A percentile compares a stretch with the other conserved stretches of the same genome.
Conservation (phyloP, 805 yeast species). For the Tanozyma kutaoensis region DNA sequence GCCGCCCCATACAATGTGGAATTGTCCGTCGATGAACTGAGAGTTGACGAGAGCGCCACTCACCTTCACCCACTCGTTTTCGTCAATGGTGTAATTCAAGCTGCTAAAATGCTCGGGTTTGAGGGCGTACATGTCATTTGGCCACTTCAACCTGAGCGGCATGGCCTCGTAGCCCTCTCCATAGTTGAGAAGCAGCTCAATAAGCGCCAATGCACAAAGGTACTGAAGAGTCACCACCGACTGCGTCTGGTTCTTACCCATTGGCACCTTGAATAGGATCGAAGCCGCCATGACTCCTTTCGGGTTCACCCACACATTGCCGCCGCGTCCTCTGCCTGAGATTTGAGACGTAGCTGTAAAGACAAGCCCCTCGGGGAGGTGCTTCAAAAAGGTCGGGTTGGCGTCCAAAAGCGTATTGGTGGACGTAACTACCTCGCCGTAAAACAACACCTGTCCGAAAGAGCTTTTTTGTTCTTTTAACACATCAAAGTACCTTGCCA, state of each 20-base stretch:
- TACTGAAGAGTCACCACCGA: constrained; percentile 81
- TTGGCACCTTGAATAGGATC: constrained; percentile 47
- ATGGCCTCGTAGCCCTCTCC: constrained; percentile 50
- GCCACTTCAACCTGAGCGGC: constrained; percentile 89
- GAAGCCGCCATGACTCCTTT: constrained; percentile 83
- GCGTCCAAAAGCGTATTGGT: constrained; percentile 69
- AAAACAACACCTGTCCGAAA: constrained; percentile 54
- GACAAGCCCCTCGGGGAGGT: constrained; percentile 59
- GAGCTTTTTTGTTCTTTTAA: constrained; percentile 14
- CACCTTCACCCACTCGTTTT: constrained; percentile 59
- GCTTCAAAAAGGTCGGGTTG: constrained; percentile 44
- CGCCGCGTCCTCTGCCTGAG: constrained; percentile 89
- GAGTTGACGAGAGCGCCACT: constrained; percentile 82
- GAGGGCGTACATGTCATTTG: constrained; percentile 77
- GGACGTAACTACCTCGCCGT: constrained; percentile 85
- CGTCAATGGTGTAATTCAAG: constrained; percentile 26
- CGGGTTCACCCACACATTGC: constrained; percentile 92
- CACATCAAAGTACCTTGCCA: constrained; percentile 36
- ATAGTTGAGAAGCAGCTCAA: constrained; percentile 60
- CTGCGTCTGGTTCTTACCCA: constrained; percentile 24
- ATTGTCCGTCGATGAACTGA: constrained; percentile 44
- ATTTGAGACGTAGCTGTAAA: constrained; percentile 73
- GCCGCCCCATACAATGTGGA: constrained; percentile 66
- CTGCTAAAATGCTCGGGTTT: constrained; percentile 42
- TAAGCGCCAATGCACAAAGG: constrained; percentile 67